Base-by-base conservation (phyloP, 2,329 filamentous ascomycete species). In the Penicillium polonicum region DNA sequence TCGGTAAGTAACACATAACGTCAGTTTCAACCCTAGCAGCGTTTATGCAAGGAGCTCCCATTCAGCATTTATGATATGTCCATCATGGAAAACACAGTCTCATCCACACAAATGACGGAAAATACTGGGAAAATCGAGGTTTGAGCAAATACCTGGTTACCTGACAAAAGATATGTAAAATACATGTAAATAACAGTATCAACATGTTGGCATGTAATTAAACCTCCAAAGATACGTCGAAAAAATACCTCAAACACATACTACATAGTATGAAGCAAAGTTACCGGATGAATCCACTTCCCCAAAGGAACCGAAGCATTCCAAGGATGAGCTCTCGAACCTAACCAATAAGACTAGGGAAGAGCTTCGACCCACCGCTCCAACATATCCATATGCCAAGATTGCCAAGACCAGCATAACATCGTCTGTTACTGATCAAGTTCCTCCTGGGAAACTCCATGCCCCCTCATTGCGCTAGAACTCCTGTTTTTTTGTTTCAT, bases 331-430 rank as follows among this genome's bases (percentile, higher is more conserved):
- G n/a, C 21, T 17, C 46, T 45, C 55, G 21, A 64, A 63, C 60
- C 19, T 64, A 12, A 9, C 62, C 62, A 62, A 63, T 64, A 10
- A 53, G 5, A 15, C 12, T 12, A 12, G n/a, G 4, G 2, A 15
- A 12, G 6, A 31, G 13, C 5, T 19, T 29, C 13, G 17, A 44
- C 23, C 49, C 27, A 4, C 15, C 15, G 25, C 13, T 29, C 19
- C 36, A 29, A n/a, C 44, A 39, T 29, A 58, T 48, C 44, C 33
- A 57, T 31, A 39, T 55, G 45, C 57, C 54, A 52, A 54, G 49
- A 21, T 21, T 31, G 51, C 59, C 57, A 60, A 52, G 50, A 46
- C 33, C 9, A 49, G 17, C 33, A 23, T 21, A 55, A 36, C 19
- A 25, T 50, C 10, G 2, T 48, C 21, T 9, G 52, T 55, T 21